Evolutionary conservation across 345 rosid genomes (phyloP), one percentile per base, ranked within the genome.

Genomic region (Brassica nigra): DNA sequence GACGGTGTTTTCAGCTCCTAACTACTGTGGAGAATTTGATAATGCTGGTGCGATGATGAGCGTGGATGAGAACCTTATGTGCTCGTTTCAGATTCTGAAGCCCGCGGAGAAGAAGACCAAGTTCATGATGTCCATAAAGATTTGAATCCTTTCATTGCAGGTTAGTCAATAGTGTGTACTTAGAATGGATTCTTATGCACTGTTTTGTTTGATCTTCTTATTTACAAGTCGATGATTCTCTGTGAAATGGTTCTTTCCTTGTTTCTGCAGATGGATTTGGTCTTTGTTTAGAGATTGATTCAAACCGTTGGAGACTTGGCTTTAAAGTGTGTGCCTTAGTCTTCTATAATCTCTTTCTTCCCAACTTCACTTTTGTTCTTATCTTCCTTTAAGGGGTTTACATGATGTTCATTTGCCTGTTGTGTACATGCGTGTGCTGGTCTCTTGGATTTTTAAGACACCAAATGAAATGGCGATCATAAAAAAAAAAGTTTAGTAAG

Each of bases 1-100:
- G 61, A 54, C 61, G 9, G 61, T 54, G 61, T 54, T 54, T 54
- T 54, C 61, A 54, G 61, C 61, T 54, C 61, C 61, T 54, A 54
- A 54, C 61, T 54, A 54, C 27, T 54, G 61, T 16, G 61, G 61
- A 0, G 61, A 54, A 54, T 54, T 54, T 54, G 61, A 54, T 16
- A 54, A 54, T 16, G 61, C 61, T 16, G 61, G 61, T 54, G 61
- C 61, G 9, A 54, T 54, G 61, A 54, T 54, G 61, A 54, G 61
- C 61, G 61, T 54, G 27, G 61, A 54, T 7, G 61, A 54, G 61
- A 54, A 54, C 27, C 61, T 54, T 16, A 54, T 54, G 61, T 54
- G 61, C 10, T 54, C 61, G 61, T 54, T 54, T 54, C 61, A 54
- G 61, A 54, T 54, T 54, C 16, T 54, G 10, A 54, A 54, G 61